Percentiles rank a stretch among this genome's conserved stretches.
These are phyloP conservation scores for Halophytophthora batemanensis DNA, from an alignment of 352 stramenopile genomes.

Conservation along the genomic window DNA sequence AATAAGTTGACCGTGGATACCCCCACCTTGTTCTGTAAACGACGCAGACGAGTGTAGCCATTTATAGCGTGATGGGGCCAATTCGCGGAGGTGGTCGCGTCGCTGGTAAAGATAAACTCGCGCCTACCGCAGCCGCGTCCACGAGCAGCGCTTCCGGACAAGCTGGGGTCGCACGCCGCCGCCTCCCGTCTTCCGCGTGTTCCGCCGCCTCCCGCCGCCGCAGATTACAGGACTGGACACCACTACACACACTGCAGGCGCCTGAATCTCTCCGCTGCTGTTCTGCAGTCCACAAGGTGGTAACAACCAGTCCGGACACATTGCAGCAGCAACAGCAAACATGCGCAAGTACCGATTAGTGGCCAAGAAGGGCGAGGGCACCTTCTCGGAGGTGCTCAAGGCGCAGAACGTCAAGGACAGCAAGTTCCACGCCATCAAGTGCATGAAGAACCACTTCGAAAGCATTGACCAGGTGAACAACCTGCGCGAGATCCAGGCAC, in stretches of 20 bases:
- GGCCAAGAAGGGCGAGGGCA: constrained; percentile 95
- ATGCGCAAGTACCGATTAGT: constrained; percentile 94
- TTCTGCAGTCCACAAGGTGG: no score
- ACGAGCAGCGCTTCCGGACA: no score
- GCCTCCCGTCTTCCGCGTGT: no score
- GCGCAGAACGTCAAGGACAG: constrained; percentile 92
- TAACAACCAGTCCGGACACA: not conserved
- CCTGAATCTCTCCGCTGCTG: no score
- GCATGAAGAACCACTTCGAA: constrained; percentile 97
- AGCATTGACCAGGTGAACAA: constrained; percentile 97
- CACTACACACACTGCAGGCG: no score
- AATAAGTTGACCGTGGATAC: constrained; percentile 17
- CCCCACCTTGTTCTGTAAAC: not conserved
- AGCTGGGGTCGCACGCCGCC: no score
- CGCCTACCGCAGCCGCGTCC: no score
- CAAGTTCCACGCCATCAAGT: constrained; percentile 97
- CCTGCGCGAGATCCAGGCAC: constrained; percentile 93
- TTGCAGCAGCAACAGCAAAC: not conserved
- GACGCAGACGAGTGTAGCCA: constrained; percentile 1
- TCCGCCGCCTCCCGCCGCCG: no score
- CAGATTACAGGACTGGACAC: no score
- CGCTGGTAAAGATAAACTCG: no score
- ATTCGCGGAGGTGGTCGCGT: no score
- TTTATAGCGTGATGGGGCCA: constrained; percentile 1
- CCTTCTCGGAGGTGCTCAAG: constrained; percentile 94